Evolutionary conservation across 148 eudicot genomes (phyloP).

Genomic region (Bassia scoparia): DNA sequence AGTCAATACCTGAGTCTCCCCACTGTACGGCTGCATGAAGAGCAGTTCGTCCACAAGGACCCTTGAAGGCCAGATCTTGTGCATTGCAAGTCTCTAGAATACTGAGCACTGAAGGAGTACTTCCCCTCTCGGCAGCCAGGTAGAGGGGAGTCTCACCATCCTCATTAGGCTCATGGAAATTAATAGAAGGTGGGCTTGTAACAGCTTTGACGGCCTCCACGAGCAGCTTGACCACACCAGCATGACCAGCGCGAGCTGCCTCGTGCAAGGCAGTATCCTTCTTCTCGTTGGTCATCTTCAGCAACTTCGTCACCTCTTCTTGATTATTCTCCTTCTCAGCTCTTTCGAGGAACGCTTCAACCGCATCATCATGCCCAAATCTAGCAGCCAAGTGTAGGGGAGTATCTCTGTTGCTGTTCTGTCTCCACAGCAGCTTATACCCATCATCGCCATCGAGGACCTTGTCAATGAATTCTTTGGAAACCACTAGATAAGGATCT

Average conservation of each 20-base stretch:
- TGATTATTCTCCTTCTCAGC: not conserved
- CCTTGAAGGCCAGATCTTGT: not conserved
- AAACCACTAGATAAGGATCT: no score
- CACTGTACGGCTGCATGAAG: conserved; percentile 18
- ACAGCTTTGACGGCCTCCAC: conserved; percentile 2
- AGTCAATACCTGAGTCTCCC: conserved; percentile 6
- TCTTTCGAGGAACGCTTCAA: not conserved
- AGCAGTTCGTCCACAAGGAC: conserved; percentile 20
- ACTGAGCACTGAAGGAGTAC: not conserved
- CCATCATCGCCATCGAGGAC: not conserved
- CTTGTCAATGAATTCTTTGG: not conserved
- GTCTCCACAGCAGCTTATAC: not conserved
- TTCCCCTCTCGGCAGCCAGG: conserved; percentile 20
- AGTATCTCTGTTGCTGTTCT: conserved; percentile 5
- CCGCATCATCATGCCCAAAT: not conserved
- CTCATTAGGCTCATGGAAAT: not conserved
- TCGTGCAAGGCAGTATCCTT: not conserved
- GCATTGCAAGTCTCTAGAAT: conserved; percentile 2
- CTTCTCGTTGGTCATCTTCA: not conserved
- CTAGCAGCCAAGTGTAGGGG: conserved; percentile 21
- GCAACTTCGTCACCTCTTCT: not conserved
- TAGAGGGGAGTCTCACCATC: conserved; percentile 17
- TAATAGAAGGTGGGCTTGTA: no score
- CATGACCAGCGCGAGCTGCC: conserved; percentile 21
- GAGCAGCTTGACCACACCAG: not conserved